Evolutionary conservation across 306 rosid genomes (phyloP).

Genomic region (Alnus rubra): DNA sequence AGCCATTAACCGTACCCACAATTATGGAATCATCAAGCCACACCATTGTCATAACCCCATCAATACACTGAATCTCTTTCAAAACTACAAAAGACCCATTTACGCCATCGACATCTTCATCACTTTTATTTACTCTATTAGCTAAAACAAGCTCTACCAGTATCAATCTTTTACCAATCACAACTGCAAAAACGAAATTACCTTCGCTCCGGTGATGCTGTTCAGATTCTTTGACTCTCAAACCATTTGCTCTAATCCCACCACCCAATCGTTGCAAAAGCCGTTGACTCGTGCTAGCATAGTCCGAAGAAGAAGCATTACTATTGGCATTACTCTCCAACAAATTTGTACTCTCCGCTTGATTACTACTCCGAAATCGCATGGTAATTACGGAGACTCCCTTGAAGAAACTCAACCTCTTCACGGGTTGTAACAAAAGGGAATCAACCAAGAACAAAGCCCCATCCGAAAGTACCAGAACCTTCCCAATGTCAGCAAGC

Average conservation of each 20-base stretch:
- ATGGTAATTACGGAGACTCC: constrained; percentile 60
- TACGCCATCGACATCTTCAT: constrained; percentile 41
- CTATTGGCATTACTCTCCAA: constrained; percentile 17
- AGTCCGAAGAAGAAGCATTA: constrained; percentile 27
- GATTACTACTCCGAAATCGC: constrained; percentile 47
- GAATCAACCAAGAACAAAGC: constrained; percentile 65
- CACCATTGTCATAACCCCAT: constrained; percentile 75
- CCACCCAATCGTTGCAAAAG: constrained; percentile 70
- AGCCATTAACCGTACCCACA: constrained; percentile 71
- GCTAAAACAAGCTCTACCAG: constrained; percentile 67
- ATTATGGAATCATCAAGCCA: constrained; percentile 90
- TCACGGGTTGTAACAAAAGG: constrained; percentile 45
- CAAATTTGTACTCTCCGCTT: constrained; percentile 49
- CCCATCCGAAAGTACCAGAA: constrained; percentile 71
- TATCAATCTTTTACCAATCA: constrained; percentile 63
- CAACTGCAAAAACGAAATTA: constrained; percentile 55
- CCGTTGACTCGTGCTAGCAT: constrained; percentile 51
- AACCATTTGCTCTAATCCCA: constrained; percentile 65
- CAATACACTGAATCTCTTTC: constrained; percentile 77
- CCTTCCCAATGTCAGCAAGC: constrained; percentile 50
- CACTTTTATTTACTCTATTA: constrained; percentile 49
- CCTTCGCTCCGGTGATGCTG: constrained; percentile 40
- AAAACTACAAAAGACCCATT: constrained; percentile 58
- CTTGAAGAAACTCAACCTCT: constrained; percentile 58
- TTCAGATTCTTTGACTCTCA: constrained; percentile 59